A percentile compares a stretch with the other conserved stretches of the same genome.
Conservation (phyloP, 2,329 filamentous ascomycete genomes). For the Graphilbum ipis-grandicollis region DNA sequence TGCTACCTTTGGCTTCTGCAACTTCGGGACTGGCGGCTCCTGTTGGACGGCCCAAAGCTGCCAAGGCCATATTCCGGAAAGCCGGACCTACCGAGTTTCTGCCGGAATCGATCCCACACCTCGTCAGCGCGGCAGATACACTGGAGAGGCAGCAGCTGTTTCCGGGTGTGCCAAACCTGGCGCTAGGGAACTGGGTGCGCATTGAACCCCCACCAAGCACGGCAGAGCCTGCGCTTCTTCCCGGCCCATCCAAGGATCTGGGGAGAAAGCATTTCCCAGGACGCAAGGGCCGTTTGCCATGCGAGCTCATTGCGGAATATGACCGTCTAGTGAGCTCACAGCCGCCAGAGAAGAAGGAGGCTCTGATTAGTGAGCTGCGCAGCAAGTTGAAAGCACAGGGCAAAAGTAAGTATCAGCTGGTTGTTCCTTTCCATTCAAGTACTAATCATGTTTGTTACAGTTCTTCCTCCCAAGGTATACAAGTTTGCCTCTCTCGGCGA, state of each 20-base stretch:
- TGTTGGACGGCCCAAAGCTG: neutral
- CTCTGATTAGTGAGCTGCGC: conserved; percentile 7
- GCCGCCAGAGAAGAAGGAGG: conserved; percentile 7
- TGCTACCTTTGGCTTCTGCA: neutral
- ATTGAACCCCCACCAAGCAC: conserved; percentile 7
- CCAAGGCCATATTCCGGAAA: conserved; percentile 2
- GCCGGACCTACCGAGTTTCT: neutral
- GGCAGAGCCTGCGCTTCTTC: conserved; percentile 7
- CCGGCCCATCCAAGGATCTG: conserved; percentile 9
- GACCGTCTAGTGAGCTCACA: conserved; percentile 6
- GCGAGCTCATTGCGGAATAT: conserved; percentile 9
- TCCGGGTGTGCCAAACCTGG: conserved; percentile 6
- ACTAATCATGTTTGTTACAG: neutral
- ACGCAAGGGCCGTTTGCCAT: conserved; percentile 6
- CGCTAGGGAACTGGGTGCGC: conserved; percentile 6
- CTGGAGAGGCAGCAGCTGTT: conserved; percentile 8
- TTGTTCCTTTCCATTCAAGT: neutral
- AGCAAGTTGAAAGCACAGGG: conserved; percentile 7
- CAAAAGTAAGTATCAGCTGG: conserved; percentile 6
- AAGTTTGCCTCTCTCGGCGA: conserved; percentile 8
- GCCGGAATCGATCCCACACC: conserved; percentile 4
- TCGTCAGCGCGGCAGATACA: conserved; percentile 6
- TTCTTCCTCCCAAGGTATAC: conserved; percentile 10
- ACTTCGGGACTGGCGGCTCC: neutral
- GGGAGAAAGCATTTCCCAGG: conserved; percentile 8